Conservation (phyloP, 441 rosid genomes). For the Croton laevigatus region DNA sequence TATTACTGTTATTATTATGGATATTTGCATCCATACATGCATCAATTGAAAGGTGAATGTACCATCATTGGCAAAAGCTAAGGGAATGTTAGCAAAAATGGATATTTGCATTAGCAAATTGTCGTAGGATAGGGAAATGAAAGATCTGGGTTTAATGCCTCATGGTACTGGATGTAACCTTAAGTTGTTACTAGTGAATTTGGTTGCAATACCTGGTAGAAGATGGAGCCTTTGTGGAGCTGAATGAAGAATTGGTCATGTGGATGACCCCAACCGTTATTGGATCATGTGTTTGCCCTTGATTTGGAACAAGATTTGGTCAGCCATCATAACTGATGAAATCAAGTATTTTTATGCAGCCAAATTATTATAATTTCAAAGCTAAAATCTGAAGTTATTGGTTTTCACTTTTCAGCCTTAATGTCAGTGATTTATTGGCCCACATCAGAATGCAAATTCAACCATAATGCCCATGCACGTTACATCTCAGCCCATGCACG, state of each 20-base stretch:
- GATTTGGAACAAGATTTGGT: not conserved
- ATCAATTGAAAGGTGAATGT: not conserved
- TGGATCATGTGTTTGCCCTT: not conserved
- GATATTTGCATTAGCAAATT: not conserved
- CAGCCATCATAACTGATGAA: no score
- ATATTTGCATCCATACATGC: not conserved
- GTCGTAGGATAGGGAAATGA: not conserved
- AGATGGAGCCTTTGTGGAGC: not conserved
- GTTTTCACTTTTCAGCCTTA: no score
- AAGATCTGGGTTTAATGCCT: not conserved
- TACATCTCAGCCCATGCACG: no score
- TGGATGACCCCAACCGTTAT: not conserved
- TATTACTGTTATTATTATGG: not conserved
- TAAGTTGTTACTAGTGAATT: not conserved
- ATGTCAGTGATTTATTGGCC: no score
- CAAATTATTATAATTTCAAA: no score
- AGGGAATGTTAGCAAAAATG: not conserved
- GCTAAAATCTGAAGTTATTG: no score
- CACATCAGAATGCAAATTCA: no score
- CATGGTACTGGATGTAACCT: not conserved
- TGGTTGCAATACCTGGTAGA: not conserved
- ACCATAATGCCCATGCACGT: no score
- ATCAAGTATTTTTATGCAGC: no score
- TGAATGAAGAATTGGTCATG: not conserved
- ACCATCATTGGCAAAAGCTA: not conserved